Conservation (phyloP, 352 stramenopile genomes). For the Globisporangium cederbergense region DNA sequence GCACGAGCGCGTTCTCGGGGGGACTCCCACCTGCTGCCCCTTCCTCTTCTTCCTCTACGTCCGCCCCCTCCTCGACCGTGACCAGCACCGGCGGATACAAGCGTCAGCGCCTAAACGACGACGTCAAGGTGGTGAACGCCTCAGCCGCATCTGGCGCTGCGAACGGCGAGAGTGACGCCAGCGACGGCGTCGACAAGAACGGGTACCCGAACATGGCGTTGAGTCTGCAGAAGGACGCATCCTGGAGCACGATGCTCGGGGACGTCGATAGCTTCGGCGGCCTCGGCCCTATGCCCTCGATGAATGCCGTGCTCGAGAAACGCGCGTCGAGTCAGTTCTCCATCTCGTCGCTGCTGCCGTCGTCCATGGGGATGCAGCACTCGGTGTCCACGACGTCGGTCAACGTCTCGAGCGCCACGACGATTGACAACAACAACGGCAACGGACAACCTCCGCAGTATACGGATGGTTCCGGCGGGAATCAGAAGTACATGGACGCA, state of each 20-base stretch:
- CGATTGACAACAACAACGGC: constrained; percentile 22
- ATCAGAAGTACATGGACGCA: constrained; percentile 66
- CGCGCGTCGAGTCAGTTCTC: constrained; percentile 74
- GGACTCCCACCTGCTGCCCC: background rate
- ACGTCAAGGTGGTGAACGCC: constrained; percentile 18
- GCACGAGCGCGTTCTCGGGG: constrained; percentile 1
- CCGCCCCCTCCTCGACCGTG: background rate
- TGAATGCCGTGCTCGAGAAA: constrained; percentile 69
- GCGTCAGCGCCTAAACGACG: constrained; percentile 53
- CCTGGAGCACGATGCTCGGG: constrained; percentile 63
- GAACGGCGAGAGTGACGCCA: background rate
- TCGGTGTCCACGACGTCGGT: constrained; percentile 6
- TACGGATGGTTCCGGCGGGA: constrained; percentile 58
- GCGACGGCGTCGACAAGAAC: constrained; percentile 21
- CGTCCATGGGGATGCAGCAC: constrained; percentile 16
- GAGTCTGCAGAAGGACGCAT: constrained; percentile 68
- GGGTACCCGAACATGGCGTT: constrained; percentile 47
- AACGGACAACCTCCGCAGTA: constrained; percentile 25
- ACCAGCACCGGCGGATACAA: constrained; percentile 29
- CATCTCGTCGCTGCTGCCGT: constrained; percentile 65
- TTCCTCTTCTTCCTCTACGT: background rate
- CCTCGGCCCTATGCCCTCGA: constrained; percentile 63
- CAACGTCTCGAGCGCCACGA: constrained; percentile 7
- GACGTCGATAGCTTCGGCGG: constrained; percentile 64
- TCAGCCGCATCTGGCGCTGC: background rate